Base-by-base conservation (phyloP, 768 basidiomycete species). In the Tricholoma furcatifolium region DNA sequence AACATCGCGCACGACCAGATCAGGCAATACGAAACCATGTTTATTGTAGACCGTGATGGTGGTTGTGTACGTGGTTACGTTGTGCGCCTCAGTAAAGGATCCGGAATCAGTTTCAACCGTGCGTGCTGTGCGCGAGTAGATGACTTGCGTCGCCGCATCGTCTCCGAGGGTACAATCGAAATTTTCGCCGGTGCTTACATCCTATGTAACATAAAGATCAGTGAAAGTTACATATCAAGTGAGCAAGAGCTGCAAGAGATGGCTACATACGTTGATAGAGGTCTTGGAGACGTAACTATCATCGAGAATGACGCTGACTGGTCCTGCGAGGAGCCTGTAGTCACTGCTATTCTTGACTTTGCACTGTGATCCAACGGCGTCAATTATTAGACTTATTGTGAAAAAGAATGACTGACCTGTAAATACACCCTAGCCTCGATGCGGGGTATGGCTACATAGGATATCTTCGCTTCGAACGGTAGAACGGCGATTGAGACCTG, bases 271-370 rank as follows among this genome's bases (percentile, higher is more conserved):
- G 10, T 57, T 58, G 47, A 83, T 78, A 2, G 62, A 65, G 0
- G 81, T 80, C 62, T 74, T 77, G n/a, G 82, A 77, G 3, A 84
- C 81, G 60, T 76, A 82, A 45, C 72, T 72, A 51, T 82, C 80
- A 58, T 85, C 77, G 51, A 84, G 60, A 59, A 84, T 81, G 21
- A 85, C 77, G 51, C 66, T 75, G 35, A 82, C 77, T 0, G 73
- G 68, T 0, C 84, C 84, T 7, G 79, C 70, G 2, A 87, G 73
- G 24, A 85, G 67, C 23, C 76, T 69, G 56, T 82, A 82, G 47
- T 81, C 79, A 61, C 79, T 82, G 40, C 73, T 78, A 58, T 85
- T 85, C 64, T 78, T 77, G 47, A 85, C 76, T 53, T 70, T 64
- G 53, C 74, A 79, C 75, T 80, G 44, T 9, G 54, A 43, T 5